Conservation (phyloP, 345 rosid species). For the Cardamine resedifolia region DNA sequence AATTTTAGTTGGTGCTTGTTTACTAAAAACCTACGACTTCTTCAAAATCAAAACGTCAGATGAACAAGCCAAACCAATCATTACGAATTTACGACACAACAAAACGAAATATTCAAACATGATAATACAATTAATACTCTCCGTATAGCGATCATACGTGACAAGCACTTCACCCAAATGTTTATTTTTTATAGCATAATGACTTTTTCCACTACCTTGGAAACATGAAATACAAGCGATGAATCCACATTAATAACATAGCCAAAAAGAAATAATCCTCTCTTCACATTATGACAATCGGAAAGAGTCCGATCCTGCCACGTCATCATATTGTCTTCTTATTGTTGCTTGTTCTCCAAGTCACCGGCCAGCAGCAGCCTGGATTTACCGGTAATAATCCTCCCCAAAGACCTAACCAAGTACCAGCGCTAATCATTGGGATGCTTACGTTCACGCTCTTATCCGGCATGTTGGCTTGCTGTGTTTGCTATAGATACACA, state of each 20-base stretch:
- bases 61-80: slow-evolving; percentile 35
- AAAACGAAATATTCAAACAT: not conserved
- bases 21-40: slow-evolving; percentile 11
- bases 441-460: slow-evolving; percentile 31
- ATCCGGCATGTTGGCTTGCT: slow-evolving; percentile 25
- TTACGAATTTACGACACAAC: slow-evolving; percentile 16
- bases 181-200: not conserved
- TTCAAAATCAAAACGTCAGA: slow-evolving; percentile 34
- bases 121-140: slow-evolving; percentile 1
- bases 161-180: slow-evolving; percentile 18
- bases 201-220: not conserved
- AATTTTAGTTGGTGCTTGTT: not conserved
- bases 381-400: not conserved
- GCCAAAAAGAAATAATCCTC: not conserved
- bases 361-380: slow-evolving; percentile 9
- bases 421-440: slow-evolving; percentile 18
- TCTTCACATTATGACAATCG: slow-evolving; percentile 18
- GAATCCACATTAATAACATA: not conserved
- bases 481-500: slow-evolving; percentile 29
- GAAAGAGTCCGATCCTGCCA: not conserved
- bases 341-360: slow-evolving; percentile 21
- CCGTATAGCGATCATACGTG: slow-evolving; percentile 28
- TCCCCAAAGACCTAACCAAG: not conserved
- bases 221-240: slow-evolving; percentile 13
- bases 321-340: not conserved